Conservation (phyloP, 2,329 filamentous ascomycete genomes). For the Alternaria burnsii region DNA sequence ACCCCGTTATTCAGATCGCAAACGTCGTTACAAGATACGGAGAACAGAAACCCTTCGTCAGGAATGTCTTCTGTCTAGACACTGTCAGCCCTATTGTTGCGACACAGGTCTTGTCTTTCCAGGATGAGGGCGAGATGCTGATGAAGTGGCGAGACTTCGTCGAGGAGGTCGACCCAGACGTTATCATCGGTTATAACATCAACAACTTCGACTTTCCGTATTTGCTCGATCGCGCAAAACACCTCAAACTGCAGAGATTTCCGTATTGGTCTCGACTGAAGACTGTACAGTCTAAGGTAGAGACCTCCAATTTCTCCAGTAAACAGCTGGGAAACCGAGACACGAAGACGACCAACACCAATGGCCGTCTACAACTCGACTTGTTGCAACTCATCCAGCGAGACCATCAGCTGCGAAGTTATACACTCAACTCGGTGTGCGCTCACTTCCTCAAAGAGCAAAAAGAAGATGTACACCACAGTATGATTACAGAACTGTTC, state of each 20-base stretch:
- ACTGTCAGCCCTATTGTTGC: constrained; percentile 93
- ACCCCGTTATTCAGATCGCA: constrained; percentile 97
- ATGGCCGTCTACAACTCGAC: constrained; percentile 91
- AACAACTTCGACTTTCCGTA: constrained; percentile 99
- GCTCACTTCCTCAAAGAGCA: constrained; percentile 96
- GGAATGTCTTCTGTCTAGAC: constrained; percentile 95
- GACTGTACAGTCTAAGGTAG: constrained; percentile 73
- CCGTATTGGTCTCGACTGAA: constrained; percentile 87
- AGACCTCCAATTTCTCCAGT: constrained; percentile 87
- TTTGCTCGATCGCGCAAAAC: constrained; percentile 83
- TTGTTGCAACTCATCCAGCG: constrained; percentile 93
- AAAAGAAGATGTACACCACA: constrained; percentile 98
- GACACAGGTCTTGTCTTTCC: constrained; percentile 86
- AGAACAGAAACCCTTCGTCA: constrained; percentile 92
- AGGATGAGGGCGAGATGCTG: constrained; percentile 88
- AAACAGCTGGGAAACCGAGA: constrained; percentile 98
- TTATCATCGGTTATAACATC: constrained; percentile 99
- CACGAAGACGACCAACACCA: constrained; percentile 92
- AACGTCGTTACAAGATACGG: constrained; percentile 95
- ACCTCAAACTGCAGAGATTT: constrained; percentile 81
- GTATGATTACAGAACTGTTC: constrained; percentile 98
- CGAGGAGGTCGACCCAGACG: constrained; percentile 89
- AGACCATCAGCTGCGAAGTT: constrained; percentile 94
- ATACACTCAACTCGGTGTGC: constrained; percentile 95
- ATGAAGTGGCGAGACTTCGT: constrained; percentile 90